These are phyloP conservation scores for Colletotrichum plurivorum DNA, from an alignment of 2,329 filamentous ascomycete genomes.

Conservation along the genomic window DNA sequence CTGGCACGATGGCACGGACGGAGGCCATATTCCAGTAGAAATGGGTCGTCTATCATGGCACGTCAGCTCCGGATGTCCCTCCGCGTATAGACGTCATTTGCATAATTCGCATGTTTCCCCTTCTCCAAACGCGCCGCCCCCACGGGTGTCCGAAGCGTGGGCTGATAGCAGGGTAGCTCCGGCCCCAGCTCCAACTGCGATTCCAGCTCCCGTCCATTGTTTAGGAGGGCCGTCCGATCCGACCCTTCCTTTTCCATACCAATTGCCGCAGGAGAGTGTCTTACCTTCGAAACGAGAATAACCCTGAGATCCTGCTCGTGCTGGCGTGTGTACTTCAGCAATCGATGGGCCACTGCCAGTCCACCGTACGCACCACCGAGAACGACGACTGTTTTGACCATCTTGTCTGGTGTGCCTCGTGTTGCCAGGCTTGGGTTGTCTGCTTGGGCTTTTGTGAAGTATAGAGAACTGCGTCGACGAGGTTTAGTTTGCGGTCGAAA, in stretches of 20 bases:
- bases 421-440: background rate
- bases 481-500: background rate
- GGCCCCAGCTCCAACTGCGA: background rate
- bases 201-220: background rate
- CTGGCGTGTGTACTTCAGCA: constrained; percentile 66
- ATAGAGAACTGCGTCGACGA: background rate
- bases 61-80: constrained; percentile 7
- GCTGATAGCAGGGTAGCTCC: constrained; percentile 5
- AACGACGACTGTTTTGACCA: constrained; percentile 68
- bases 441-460: background rate
- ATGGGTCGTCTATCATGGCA: constrained; percentile 62
- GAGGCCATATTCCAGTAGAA: constrained; percentile 73
- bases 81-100: no score
- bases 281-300: constrained; percentile 69
- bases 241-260: background rate
- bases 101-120: background rate
- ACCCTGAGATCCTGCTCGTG: constrained; percentile 64
- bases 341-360: constrained; percentile 66
- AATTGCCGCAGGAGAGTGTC: constrained; percentile 21
- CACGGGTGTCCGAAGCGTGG: constrained; percentile 23
- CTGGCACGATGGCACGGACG: constrained; percentile 68
- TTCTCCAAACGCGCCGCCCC: constrained; percentile 7
- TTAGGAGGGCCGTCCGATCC: background rate
- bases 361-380: constrained; percentile 69
- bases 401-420: constrained; percentile 44